Percentiles rank a stretch among this genome's conserved stretches.
Conservation (phyloP, 2,329 filamentous ascomycete genomes). For the Pseudogymnoascus sp. region DNA sequence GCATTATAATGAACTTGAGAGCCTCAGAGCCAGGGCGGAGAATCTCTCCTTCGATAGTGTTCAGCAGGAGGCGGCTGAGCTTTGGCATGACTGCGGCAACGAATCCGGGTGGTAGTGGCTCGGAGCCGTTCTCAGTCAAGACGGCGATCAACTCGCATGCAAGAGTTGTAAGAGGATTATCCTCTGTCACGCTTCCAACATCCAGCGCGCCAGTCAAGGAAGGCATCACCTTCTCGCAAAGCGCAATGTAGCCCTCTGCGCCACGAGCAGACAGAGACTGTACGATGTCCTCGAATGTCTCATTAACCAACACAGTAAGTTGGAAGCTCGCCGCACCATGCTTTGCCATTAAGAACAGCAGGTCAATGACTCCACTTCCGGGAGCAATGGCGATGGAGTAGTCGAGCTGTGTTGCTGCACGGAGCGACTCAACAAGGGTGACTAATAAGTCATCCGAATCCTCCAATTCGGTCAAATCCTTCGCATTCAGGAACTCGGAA, state of each 20-base stretch:
- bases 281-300: conserved; percentile 86
- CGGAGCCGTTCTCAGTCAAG: conserved; percentile 71
- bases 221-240: conserved; percentile 81
- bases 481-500: conserved; percentile 64
- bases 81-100: conserved; percentile 81
- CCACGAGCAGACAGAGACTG: conserved; percentile 55
- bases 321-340: conserved; percentile 87
- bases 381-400: conserved; percentile 63
- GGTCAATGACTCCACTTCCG: conserved; percentile 65
- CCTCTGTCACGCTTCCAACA: conserved; percentile 74
- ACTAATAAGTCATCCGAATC: conserved; percentile 90
- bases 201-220: conserved; percentile 84
- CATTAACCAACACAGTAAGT: conserved; percentile 75
- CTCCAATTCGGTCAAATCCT: conserved; percentile 73
- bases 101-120: conserved; percentile 80
- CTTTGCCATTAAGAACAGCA: conserved; percentile 82
- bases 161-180: conserved; percentile 76
- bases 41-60: conserved; percentile 77
- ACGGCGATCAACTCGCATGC: conserved; percentile 77
- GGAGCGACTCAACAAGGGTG: conserved; percentile 77
- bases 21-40: conserved; percentile 78
- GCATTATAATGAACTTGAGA: conserved; percentile 79
- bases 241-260: conserved; percentile 59
- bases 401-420: conserved; percentile 74
- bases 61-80: conserved; percentile 71